Conservation (phyloP, 2,329 filamentous ascomycete species). For the Verticillium longisporum region DNA sequence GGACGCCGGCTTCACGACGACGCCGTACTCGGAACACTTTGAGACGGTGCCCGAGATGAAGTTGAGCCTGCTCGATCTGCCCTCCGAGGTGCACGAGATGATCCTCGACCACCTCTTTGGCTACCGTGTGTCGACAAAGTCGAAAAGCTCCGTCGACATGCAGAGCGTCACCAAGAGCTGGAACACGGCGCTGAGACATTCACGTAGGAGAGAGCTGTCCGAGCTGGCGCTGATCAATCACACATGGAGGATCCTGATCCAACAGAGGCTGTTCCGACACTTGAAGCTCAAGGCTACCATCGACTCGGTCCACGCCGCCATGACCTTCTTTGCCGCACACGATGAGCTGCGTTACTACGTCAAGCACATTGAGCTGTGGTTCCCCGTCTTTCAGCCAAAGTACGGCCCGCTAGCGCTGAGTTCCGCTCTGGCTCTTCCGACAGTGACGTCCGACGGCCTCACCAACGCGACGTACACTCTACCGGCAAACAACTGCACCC, state of each 20-base stretch:
- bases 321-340: constrained; percentile 51
- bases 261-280: constrained; percentile 67
- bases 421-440: constrained; percentile 39
- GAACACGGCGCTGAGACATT: constrained; percentile 60
- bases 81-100: constrained; percentile 65
- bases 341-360: constrained; percentile 57
- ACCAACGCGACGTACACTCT: constrained; percentile 53
- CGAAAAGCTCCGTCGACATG: constrained; percentile 47
- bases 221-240: constrained; percentile 56
- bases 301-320: constrained; percentile 52
- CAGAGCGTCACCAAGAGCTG: constrained; percentile 50
- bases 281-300: constrained; percentile 68
- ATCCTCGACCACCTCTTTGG: constrained; percentile 68
- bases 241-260: constrained; percentile 61
- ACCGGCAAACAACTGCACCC: constrained; percentile 59
- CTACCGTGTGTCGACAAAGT: constrained; percentile 55
- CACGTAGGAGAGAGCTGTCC: constrained; percentile 59
- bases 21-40: not conserved
- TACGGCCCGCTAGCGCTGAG: constrained; percentile 35
- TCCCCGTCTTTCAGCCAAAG: constrained; percentile 63
- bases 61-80: constrained; percentile 28
- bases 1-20: not conserved
- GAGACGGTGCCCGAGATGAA: not conserved
- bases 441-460: constrained; percentile 47
- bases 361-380: constrained; percentile 71